Evolutionary conservation across 2,329 filamentous ascomycete genomes (phyloP), one percentile per base, ranked within the genome.

Genomic region (Fusarium ambrosium): DNA sequence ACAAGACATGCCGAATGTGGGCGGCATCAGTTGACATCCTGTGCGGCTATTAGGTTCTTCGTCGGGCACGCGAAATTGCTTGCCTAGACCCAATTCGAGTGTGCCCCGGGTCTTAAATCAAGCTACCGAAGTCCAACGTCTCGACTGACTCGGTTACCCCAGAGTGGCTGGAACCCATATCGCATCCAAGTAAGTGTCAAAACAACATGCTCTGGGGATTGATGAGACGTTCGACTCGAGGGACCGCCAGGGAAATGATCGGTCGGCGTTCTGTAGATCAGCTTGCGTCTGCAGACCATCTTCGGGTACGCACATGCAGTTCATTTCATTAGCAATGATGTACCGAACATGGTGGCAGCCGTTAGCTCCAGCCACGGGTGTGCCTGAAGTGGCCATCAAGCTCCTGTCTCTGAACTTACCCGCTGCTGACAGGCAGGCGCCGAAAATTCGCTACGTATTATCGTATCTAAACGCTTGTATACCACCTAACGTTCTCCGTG

Each of bases 91-190:
- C 45, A 71, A 55, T 74, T 56, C 43, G 41, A 62, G 72, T 51
- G 64, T 63, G 39, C 32, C 39, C 71, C 36, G 62, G 59, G 41
- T 48, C 56, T 71, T 64, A 59, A 72, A 58, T 67, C 67, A 51
- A 48, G 60, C 43, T 48, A 51, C 29, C 29, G 32, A 51, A 59
- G 45, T 62, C 53, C n/a, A 41, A 39, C 63, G 61, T 41, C 55
- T 62, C 24, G 43, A 65, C 64, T 74, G 72, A 74, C 72, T 74
- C 72, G 45, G 58, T 64, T 61, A 72, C 55, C 68, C 58, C 68
- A 62, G 60, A 65, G 53, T 55, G 58, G 63, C 45, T 68, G 59
- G 53, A 48, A 61, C 34, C 24, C 24, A 66, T 53, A 20, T 53
- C 27, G 27, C 48, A 32, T 53, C 27, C 48, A 24, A n/a, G 14